Evolutionary conservation across 2,329 filamentous ascomycete species (phyloP).

Genomic region (Ophiostoma perfectum): DNA sequence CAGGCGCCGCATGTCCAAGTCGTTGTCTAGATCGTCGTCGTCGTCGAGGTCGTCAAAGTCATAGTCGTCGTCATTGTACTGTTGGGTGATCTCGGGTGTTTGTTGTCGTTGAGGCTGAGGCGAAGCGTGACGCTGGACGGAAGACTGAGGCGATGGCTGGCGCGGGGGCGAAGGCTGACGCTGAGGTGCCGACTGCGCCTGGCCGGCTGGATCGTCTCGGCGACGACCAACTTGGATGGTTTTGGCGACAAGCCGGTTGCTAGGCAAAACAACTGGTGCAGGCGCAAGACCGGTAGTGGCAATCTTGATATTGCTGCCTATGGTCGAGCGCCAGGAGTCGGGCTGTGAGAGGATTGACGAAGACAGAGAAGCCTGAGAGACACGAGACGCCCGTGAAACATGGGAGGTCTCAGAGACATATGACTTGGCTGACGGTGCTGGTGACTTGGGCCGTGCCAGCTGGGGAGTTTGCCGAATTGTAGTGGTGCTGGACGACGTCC

Average conservation of each 20-base stretch:
- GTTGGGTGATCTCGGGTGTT: not conserved
- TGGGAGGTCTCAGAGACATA: conserved; percentile 32
- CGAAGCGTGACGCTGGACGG: not conserved
- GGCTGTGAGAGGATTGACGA: conserved; percentile 17
- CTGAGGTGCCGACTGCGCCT: not conserved
- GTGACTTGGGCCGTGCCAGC: conserved; percentile 20
- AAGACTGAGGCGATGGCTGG: not conserved
- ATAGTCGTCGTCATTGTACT: conserved; percentile 3
- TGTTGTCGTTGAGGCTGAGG: not conserved
- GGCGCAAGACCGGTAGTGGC: conserved; percentile 16
- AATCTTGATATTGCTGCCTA: conserved; percentile 31
- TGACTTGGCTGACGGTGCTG: conserved; percentile 28
- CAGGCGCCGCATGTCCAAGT: conserved; percentile 43
- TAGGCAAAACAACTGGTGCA: conserved; percentile 15
- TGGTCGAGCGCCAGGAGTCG: conserved; percentile 29
- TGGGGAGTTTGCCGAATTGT: conserved; percentile 15
- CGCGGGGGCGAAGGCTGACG: not conserved
- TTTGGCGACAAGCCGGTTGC: conserved; percentile 23
- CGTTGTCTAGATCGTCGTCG: conserved; percentile 41
- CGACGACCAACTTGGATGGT: not conserved
- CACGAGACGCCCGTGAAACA: conserved; percentile 32
- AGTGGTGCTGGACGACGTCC: not conserved
- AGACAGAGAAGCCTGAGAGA: conserved; percentile 29
- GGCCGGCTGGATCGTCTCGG: not conserved
- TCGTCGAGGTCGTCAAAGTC: conserved; percentile 18